These are phyloP conservation scores for Aquilaria malaccensis DNA, from an alignment of 345 rosid genomes.

Conservation along the genomic window DNA sequence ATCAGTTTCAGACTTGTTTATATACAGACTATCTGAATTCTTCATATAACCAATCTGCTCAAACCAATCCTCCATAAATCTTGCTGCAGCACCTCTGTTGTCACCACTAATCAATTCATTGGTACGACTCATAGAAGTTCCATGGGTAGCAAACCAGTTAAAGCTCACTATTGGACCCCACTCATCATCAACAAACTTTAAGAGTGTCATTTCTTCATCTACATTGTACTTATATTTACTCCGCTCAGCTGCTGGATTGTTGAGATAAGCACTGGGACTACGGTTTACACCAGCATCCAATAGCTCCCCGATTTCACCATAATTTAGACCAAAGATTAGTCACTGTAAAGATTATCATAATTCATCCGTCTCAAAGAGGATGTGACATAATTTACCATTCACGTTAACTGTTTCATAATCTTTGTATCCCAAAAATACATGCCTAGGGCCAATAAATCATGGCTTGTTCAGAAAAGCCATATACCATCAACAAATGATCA, in stretches of 20 bases:
- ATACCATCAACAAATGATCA: too few relatives aligned
- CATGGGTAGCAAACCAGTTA: conserved; percentile 79
- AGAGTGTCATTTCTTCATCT: conserved; percentile 63
- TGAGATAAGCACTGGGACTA: conserved; percentile 64
- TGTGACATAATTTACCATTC: too few relatives aligned
- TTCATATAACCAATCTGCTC: conserved; percentile 14
- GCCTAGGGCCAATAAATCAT: too few relatives aligned
- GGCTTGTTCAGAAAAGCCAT: too few relatives aligned
- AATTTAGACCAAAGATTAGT: not conserved
- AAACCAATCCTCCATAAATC: conserved; percentile 77
- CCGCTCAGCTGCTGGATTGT: conserved; percentile 48
- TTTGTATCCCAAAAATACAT: too few relatives aligned
- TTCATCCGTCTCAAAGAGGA: too few relatives aligned
- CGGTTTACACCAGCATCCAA: conserved; percentile 67
- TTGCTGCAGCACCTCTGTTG: conserved; percentile 70
- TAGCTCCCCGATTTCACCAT: conserved; percentile 40
- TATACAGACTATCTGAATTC: not conserved
- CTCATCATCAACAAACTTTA: conserved; percentile 53
- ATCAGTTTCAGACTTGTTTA: conserved; percentile 13
- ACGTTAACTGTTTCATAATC: too few relatives aligned
- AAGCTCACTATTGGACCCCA: conserved; percentile 61
- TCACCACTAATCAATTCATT: conserved; percentile 72
- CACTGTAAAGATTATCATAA: too few relatives aligned
- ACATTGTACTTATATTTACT: conserved; percentile 49
- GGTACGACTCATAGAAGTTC: conserved; percentile 68